phyloP scores from a whole-genome alignment of 192 early-diverging fungal genomes.

The Oehlia diaphana region DNA sequence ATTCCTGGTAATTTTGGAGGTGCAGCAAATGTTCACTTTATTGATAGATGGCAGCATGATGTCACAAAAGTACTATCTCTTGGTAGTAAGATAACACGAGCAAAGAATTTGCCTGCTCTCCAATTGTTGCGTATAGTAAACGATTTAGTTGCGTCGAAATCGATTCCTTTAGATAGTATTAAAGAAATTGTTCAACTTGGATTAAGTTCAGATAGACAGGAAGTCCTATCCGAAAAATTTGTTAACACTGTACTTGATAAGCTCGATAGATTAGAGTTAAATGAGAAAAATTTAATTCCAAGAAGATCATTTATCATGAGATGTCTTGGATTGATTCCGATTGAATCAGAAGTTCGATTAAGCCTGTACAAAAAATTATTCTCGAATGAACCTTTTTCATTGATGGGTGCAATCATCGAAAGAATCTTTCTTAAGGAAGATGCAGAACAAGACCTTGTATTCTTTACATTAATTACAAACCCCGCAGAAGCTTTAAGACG shows the following conservation, averaged over 20 bases:
- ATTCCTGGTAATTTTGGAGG: neutral
- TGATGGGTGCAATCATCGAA: neutral
- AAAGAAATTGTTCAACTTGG: neutral
- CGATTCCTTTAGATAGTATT: constrained; percentile 6
- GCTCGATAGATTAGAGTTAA: constrained; percentile 7
- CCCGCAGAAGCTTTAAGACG: neutral
- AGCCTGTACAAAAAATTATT: constrained; percentile 19
- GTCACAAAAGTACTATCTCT: constrained; percentile 19
- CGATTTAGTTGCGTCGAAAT: constrained; percentile 15
- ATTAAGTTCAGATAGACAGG: neutral
- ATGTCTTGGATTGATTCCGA: constrained; percentile 5
- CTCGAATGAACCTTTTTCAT: neutral
- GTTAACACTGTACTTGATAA: neutral
- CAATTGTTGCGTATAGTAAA: constrained; percentile 13
- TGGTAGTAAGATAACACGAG: neutral
- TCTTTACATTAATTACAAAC: constrained; percentile 1
- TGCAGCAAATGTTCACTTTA: neutral
- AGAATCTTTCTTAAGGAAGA: neutral
- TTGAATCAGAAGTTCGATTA: neutral
- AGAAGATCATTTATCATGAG: constrained; percentile 1
- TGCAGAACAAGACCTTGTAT: neutral
- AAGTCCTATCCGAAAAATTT: constrained; percentile 9
- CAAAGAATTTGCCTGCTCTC: neutral
- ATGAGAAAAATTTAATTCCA: constrained; percentile 9
- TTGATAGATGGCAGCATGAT: constrained; percentile 8